Conservation (phyloP, 176 grass and related monocot species). For the Phoenix roebelenii region DNA sequence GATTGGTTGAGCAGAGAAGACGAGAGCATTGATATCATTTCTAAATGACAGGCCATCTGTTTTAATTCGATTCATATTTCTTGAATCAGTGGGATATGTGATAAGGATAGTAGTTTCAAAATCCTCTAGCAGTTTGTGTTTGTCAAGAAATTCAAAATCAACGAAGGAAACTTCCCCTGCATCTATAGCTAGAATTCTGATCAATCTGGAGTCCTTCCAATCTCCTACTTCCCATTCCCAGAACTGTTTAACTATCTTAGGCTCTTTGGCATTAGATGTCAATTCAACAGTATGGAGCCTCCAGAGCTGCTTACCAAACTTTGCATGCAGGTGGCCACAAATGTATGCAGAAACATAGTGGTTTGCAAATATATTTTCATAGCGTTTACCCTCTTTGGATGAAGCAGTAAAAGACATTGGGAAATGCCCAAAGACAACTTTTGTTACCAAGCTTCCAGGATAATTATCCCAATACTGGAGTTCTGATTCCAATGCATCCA, state of each 20-base stretch:
- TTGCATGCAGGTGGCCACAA: slow-evolving; percentile 78
- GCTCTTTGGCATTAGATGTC: slow-evolving; percentile 20
- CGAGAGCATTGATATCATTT: slow-evolving; percentile 88
- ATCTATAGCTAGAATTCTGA: slow-evolving; percentile 78
- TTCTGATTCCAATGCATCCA: slow-evolving; percentile 46
- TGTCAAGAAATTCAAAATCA: slow-evolving; percentile 31
- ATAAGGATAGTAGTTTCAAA: slow-evolving; percentile 45
- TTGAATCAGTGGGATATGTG: slow-evolving; percentile 86
- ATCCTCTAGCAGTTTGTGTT: slow-evolving; percentile 10
- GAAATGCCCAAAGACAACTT: slow-evolving; percentile 74
- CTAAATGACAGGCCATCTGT: slow-evolving; percentile 27
- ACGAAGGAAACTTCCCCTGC: slow-evolving; percentile 59
- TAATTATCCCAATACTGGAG: slow-evolving; percentile 45
- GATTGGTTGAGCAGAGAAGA: slow-evolving; percentile 51
- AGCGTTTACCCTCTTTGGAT: slow-evolving; percentile 38
- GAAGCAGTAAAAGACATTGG: slow-evolving; percentile 79
- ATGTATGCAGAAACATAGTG: slow-evolving; percentile 63
- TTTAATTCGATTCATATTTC: slow-evolving; percentile 59
- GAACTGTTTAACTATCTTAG: slow-evolving; percentile 31
- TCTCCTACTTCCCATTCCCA: slow-evolving; percentile 98
- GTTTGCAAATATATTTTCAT: slow-evolving; percentile 51
- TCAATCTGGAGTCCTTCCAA: slow-evolving; percentile 84
- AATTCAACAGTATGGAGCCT: slow-evolving; percentile 45
- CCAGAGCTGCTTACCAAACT: slow-evolving; percentile 59
- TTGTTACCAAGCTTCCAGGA: slow-evolving; percentile 38